Evolutionary conservation across 805 yeast species (phyloP), one percentile per base, ranked within the genome.

Genomic region (Komagataella ulmi): DNA sequence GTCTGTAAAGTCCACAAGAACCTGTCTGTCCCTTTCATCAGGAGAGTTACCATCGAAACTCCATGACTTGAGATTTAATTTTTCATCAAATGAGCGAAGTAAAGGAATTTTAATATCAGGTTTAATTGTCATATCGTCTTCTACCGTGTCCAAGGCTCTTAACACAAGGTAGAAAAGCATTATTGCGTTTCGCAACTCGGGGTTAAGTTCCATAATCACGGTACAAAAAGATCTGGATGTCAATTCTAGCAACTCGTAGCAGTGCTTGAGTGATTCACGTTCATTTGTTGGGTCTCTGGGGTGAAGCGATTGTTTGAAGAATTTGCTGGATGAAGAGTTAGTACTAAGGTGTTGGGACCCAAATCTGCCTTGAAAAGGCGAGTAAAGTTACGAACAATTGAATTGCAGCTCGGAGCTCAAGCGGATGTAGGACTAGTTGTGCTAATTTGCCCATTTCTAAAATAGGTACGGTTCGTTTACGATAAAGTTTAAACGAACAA

Each of bases 221-320:
- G 95, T 88, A n/a, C 85, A 89, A 65, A 93, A 93, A 3, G 97
- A 88, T 56, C 99, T 78, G 14, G 97, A 90, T 0, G 98, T 85
- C 53, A 68, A 53, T 36, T 71, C 68, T 54, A 93, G 71, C 54
- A 88, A 70, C 54, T 77, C 74, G 63, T 81, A 88, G 65, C 97
- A 88, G 65, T 77, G 70, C 54, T 64, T 67, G 57, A 84, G 68
- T 17, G 75, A 67, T n/a, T 69, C 67, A 0, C 76, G 53, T 51
- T 71, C 79, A 5, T 52, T 57, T 4, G 65, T 53, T 7, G 65
- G 66, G 47, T 74, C 73, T 17, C 76, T 64, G 3, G 85, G 80
- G 62, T 75, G 79, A 24, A 72, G 57, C 2, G 79, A 71, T 54
- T 73, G 67, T 59, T 85, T 77, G 67, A 82, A 78, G 54, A 59